Conservation (phyloP, 2,329 filamentous ascomycete species). For the Trichoderma brevicompactum region DNA sequence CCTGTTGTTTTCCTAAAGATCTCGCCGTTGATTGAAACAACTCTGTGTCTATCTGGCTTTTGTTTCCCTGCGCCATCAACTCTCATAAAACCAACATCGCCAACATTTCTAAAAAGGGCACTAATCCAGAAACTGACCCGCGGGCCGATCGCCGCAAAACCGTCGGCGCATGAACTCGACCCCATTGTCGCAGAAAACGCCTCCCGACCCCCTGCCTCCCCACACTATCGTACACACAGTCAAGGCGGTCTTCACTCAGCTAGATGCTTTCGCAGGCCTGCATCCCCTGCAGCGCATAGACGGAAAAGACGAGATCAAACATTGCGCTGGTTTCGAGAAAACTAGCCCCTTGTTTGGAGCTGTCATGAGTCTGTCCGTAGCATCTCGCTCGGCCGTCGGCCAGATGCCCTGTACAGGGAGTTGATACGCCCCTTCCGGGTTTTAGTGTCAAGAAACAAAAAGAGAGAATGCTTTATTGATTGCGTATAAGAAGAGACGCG, state of each 20-base stretch:
- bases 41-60: not conserved
- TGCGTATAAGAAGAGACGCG: slow-evolving; percentile 18
- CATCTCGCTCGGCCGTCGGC: slow-evolving; percentile 15
- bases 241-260: not conserved
- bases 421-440: slow-evolving; percentile 11
- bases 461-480: slow-evolving; percentile 2
- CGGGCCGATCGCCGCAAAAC: slow-evolving; percentile 22
- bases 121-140: slow-evolving; percentile 14
- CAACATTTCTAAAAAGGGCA: not conserved
- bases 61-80: not conserved
- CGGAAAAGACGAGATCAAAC: slow-evolving; percentile 12
- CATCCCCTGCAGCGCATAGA: slow-evolving; percentile 3
- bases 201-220: slow-evolving; percentile 6
- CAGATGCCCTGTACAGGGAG: not conserved
- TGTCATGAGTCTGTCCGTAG: slow-evolving; percentile 1
- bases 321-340: slow-evolving; percentile 15
- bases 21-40: not conserved
- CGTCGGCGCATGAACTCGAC: slow-evolving; percentile 18
- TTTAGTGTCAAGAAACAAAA: slow-evolving; percentile 16
- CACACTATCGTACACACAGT: not conserved
- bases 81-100: not conserved
- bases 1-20: not conserved
- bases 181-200: slow-evolving; percentile 21
- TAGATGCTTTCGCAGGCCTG: not conserved
- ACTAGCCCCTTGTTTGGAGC: slow-evolving; percentile 6